Percentiles rank a stretch among this genome's conserved stretches.
Conservation (phyloP, 2,329 filamentous ascomycete species). For the Claviceps citrina region DNA sequence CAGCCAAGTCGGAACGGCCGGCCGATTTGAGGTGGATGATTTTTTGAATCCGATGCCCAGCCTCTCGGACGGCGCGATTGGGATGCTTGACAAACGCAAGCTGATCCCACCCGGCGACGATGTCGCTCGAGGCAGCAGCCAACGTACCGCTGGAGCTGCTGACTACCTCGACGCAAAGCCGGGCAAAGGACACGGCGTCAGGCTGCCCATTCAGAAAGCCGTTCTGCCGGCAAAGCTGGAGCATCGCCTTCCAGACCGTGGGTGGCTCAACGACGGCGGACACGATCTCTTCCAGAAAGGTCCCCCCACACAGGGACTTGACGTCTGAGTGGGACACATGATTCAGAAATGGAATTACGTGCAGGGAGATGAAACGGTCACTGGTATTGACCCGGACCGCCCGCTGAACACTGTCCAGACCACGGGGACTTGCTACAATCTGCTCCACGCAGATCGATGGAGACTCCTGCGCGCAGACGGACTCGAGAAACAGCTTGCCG, state of each 20-base stretch:
- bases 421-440: neutral
- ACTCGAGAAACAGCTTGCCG: neutral
- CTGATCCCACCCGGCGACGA: slow-evolving; percentile 10
- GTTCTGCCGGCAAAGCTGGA: neutral
- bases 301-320: neutral
- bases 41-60: slow-evolving; percentile 25
- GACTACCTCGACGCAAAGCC: slow-evolving; percentile 9
- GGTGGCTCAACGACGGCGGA: neutral
- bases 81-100: slow-evolving; percentile 13
- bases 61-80: slow-evolving; percentile 11
- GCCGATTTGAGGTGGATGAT: slow-evolving; percentile 18
- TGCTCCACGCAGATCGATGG: neutral
- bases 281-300: neutral
- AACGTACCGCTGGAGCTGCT: neutral
- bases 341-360: neutral
- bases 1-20: neutral
- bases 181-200: slow-evolving; percentile 5
- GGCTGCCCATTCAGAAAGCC: neutral
- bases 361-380: neutral
- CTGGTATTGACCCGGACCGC: neutral
- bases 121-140: neutral
- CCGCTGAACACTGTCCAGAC: neutral
- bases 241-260: neutral
- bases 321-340: neutral
- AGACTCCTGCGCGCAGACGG: neutral